Evolutionary conservation across 768 basidiomycete genomes (phyloP), one percentile per base, ranked within the genome.

Genomic region (Boletus rubroflammeus): DNA sequence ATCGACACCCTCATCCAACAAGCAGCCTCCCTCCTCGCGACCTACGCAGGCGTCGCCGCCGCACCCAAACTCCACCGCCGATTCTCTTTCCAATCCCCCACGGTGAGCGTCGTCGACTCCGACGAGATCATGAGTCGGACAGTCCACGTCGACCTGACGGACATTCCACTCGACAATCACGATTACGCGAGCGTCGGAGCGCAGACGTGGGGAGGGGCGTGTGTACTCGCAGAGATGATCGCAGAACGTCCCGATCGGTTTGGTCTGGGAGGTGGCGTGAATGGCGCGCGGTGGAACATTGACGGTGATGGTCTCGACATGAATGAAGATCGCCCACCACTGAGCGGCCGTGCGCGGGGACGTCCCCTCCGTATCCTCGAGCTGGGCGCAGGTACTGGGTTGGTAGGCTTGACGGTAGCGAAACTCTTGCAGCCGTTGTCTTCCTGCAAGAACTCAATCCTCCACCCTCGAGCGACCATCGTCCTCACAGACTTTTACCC

Each of bases 181-280:
- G 86, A 90, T 59, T 85, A 82, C 57, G 72, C 75, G 13, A 87
- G 84, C 51, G 83, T 92, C 17, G 92, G 92, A 1, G 84, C 90
- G 26, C 92, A 93, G 71, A 94, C 91, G 0, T 95, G 92, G 93
- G 91, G 90, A 4, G 83, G 86, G 10, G 86, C 90, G 3, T 91
- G 86, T 59, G 81, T 94, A 7, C 76, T 95, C 51, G 81, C 90
- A 0, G 86, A 90, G 64, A 78, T 84, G 71, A 81, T 93, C 38
- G 80, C 79, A 3, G 77, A 83, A 28, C 65, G 75, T 29, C 87
- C 90, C 0, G 63, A 58, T 3, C 57, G 57, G 26, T 90, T 86
- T 62, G 79, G 79, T 9, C 64, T 83, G 6, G 50, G 23, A 13
- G 26, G 23, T 7, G 0, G 5, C 32, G 13, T 6, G 10, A 34